Conservation (phyloP, 1,284 basidiomycete genomes). For the Pyrrhoderma lamaoense region DNA sequence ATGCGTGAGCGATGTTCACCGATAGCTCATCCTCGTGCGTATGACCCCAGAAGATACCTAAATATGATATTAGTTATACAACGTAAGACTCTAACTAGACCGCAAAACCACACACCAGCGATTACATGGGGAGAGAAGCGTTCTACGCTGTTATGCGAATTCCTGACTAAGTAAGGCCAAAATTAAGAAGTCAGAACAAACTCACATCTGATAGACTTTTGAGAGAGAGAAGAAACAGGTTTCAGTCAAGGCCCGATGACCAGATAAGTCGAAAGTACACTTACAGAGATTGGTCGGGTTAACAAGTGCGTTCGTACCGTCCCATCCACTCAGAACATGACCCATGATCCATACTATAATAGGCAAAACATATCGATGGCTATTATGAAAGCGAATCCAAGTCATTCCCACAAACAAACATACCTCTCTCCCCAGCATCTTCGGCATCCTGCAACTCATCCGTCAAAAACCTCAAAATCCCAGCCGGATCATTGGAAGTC, state of each 20-base stretch:
- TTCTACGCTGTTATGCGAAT: slow-evolving; percentile 59
- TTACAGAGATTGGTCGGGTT: slow-evolving; percentile 63
- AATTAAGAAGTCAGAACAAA: slow-evolving; percentile 6
- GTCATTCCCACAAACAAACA: neutral
- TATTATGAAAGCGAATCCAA: neutral
- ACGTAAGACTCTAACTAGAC: neutral
- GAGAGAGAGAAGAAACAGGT: too few relatives aligned
- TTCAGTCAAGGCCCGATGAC: neutral
- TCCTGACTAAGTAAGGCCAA: too few relatives aligned
- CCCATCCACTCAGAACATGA: slow-evolving; percentile 74
- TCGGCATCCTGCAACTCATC: slow-evolving; percentile 76
- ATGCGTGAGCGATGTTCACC: slow-evolving; percentile 30
- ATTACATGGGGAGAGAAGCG: slow-evolving; percentile 74
- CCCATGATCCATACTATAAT: slow-evolving; percentile 69
- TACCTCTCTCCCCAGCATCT: slow-evolving; percentile 60
- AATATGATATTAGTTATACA: neutral
- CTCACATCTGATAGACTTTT: slow-evolving; percentile 75
- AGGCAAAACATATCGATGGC: neutral
- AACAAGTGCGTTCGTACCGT: slow-evolving; percentile 53
- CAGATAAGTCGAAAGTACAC: slow-evolving; percentile 26
- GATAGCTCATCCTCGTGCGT: slow-evolving; percentile 76
- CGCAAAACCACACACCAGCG: slow-evolving; percentile 43
- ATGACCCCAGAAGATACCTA: slow-evolving; percentile 75
- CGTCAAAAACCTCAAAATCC: slow-evolving; percentile 73
- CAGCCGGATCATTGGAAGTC: slow-evolving; percentile 60